Evolutionary conservation across 768 basidiomycete species (phyloP).

Genomic region (Tulasnella sp.): DNA sequence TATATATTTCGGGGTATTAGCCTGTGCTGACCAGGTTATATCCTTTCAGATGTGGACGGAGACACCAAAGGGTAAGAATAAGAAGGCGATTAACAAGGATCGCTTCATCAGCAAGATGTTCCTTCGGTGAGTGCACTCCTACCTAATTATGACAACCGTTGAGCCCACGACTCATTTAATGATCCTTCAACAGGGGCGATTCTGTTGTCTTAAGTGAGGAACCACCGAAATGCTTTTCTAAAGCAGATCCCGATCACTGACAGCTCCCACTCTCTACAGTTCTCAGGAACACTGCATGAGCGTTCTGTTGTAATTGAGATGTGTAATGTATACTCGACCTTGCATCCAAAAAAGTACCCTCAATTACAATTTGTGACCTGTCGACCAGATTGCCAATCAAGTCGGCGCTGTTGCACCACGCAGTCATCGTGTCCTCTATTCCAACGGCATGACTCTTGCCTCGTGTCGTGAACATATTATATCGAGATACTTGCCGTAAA

Average conservation of each 20-base stretch:
- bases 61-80: constrained; percentile 92
- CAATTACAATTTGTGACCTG: too few species aligned
- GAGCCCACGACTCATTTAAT: background rate
- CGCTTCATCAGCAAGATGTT: constrained; percentile 99
- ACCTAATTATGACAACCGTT: constrained; percentile 7
- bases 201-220: constrained; percentile 85
- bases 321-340: background rate
- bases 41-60: constrained; percentile 93
- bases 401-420: too few species aligned
- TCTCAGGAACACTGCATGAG: constrained; percentile 24
- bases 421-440: too few species aligned
- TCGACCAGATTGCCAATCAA: too few species aligned
- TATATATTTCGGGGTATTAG: background rate
- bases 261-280: constrained; percentile 15
- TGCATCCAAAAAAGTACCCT: too few species aligned
- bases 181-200: constrained; percentile 55
- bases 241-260: background rate
- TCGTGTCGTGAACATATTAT: too few species aligned
- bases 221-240: too few species aligned
- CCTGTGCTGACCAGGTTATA: background rate
- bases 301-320: background rate
- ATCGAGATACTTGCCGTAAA: too few species aligned
- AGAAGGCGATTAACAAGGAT: constrained; percentile 98
- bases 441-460: too few species aligned
- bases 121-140: constrained; percentile 47